Conservation (phyloP, 2,329 filamentous ascomycete species). For the Phaeomoniella chlamydospora region DNA sequence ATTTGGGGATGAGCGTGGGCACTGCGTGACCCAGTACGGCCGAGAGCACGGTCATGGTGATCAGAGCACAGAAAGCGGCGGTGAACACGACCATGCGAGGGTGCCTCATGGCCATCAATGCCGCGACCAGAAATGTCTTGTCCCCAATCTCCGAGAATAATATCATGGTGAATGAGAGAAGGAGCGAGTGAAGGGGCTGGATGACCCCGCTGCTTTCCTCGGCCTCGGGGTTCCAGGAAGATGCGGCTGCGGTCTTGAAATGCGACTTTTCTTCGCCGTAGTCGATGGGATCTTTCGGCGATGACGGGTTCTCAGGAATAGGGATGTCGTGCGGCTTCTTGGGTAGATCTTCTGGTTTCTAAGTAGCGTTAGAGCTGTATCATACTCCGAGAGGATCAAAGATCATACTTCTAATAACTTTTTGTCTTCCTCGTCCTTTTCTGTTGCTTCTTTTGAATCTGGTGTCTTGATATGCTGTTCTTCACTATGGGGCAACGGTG, state of each 20-base stretch:
- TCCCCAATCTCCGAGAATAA: conserved; percentile 92
- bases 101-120: conserved; percentile 98
- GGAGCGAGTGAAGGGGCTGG: conserved; percentile 71
- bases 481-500: conserved; percentile 68
- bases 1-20: conserved; percentile 76
- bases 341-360: conserved; percentile 75
- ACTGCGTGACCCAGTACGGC: conserved; percentile 86
- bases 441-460: conserved; percentile 21
- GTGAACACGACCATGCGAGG: conserved; percentile 86
- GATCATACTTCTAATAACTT: conserved; percentile 40
- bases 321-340: conserved; percentile 62
- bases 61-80: conserved; percentile 79
- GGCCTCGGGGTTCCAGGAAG: conserved; percentile 15
- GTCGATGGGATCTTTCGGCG: conserved; percentile 45
- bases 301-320: conserved; percentile 49
- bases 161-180: conserved; percentile 94
- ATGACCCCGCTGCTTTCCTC: conserved; percentile 36
- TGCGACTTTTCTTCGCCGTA: neutral
- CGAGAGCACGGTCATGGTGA: conserved; percentile 90
- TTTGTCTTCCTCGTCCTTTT: conserved; percentile 27
- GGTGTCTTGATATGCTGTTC: conserved; percentile 46
- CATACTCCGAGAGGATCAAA: too few relatives aligned
- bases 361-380: conserved; percentile 4
- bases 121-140: conserved; percentile 95
- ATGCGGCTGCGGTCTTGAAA: conserved; percentile 22